These are phyloP conservation scores for Fusarium setosum DNA, from an alignment of 2,329 filamentous ascomycete species.

Conservation along the genomic window DNA sequence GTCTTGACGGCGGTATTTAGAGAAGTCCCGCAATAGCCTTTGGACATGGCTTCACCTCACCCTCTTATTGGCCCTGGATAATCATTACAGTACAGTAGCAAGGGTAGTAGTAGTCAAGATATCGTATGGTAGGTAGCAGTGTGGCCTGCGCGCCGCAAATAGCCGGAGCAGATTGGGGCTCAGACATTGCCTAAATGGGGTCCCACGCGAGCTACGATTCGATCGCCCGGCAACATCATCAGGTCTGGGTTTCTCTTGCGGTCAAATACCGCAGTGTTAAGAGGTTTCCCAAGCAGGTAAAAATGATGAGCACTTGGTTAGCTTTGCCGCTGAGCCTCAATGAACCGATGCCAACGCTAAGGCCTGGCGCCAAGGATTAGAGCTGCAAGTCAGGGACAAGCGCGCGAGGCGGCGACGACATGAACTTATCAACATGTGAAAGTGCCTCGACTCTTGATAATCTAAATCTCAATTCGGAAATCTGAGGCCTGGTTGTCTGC, in stretches of 20 bases:
- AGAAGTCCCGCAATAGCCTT: too few species aligned
- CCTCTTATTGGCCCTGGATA: too few species aligned
- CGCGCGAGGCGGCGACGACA: background rate
- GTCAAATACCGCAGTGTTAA: background rate
- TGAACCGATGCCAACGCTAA: background rate
- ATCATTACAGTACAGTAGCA: too few species aligned
- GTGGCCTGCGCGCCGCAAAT: slow-evolving; percentile 10
- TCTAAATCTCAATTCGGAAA: background rate
- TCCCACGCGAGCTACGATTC: slow-evolving; percentile 15
- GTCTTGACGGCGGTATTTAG: too few species aligned
- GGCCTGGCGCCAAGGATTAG: background rate
- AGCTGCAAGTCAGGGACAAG: background rate
- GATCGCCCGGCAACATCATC: background rate
- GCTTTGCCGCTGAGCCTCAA: slow-evolving; percentile 33
- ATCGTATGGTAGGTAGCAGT: too few species aligned
- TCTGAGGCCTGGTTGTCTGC: background rate
- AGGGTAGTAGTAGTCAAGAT: too few species aligned
- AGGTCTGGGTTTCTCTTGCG: background rate
- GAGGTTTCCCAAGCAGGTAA: slow-evolving; percentile 15
- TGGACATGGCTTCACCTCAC: too few species aligned
- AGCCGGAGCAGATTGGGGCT: slow-evolving; percentile 12
- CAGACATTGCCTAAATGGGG: slow-evolving; percentile 25
- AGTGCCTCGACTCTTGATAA: background rate
- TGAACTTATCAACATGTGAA: background rate
- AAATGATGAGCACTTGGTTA: slow-evolving; percentile 18